Percentiles rank a stretch among this genome's conserved stretches.
These are phyloP conservation scores for Bretschneidera sinensis DNA, from an alignment of 345 rosid species.

Conservation along the genomic window DNA sequence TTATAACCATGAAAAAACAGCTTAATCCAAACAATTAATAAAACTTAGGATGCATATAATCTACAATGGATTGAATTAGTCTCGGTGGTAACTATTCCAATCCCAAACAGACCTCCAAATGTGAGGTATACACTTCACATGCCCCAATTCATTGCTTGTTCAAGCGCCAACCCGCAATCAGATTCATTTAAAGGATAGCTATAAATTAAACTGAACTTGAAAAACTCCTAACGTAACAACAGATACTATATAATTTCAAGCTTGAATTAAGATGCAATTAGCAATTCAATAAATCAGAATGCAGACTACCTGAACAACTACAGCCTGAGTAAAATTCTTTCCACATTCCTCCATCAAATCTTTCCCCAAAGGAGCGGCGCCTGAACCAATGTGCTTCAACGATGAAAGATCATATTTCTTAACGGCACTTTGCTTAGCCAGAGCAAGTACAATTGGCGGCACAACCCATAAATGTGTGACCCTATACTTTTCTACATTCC, in stretches of 20 bases:
- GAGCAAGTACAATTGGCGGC: conserved; percentile 76
- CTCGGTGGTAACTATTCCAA: too few species aligned
- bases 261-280: not conserved
- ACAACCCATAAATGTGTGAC: conserved; percentile 80
- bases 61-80: too few species aligned
- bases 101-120: too few species aligned
- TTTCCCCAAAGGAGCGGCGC: conserved; percentile 90
- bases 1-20: too few species aligned
- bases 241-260: not conserved
- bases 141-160: too few species aligned
- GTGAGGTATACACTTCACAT: too few species aligned
- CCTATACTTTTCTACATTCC: conserved; percentile 49
- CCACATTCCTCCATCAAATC: conserved; percentile 82
- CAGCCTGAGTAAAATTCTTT: conserved; percentile 51
- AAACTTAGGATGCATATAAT: too few species aligned
- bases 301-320: conserved; percentile 48
- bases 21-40: too few species aligned
- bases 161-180: too few species aligned
- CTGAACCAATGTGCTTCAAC: conserved; percentile 59
- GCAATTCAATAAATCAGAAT: not conserved
- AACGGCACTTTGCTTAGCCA: conserved; percentile 59
- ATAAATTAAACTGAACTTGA: too few species aligned
- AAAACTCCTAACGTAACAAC: too few species aligned
- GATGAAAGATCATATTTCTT: conserved; percentile 68
- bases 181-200: too few species aligned